Conservation (phyloP, 2,329 filamentous ascomycete genomes). For the Fusarium acutatum region DNA sequence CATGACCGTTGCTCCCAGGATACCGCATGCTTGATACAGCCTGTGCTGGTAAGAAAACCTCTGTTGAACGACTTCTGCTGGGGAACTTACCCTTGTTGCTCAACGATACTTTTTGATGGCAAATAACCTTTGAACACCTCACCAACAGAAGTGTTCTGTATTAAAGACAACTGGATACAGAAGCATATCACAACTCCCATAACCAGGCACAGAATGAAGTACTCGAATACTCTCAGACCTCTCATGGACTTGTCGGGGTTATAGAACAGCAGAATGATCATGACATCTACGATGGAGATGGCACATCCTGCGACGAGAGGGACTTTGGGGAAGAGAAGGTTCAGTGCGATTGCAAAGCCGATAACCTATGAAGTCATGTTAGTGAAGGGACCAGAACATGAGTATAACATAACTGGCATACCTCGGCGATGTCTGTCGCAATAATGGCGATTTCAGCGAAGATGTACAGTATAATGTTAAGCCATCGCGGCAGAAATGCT, state of each 20-base stretch:
- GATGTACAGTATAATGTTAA: conserved; percentile 68
- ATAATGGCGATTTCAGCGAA: conserved; percentile 74
- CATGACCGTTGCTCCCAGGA: conserved; percentile 80
- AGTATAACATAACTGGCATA: neutral
- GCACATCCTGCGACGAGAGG: conserved; percentile 75
- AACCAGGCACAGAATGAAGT: conserved; percentile 69
- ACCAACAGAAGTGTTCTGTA: conserved; percentile 62
- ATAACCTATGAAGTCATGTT: conserved; percentile 58
- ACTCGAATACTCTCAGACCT: conserved; percentile 66
- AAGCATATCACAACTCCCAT: conserved; percentile 76
- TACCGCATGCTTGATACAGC: conserved; percentile 75
- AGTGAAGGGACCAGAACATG: too few relatives aligned
- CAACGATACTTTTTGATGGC: conserved; percentile 65
- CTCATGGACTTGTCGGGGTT: conserved; percentile 66
- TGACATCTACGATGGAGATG: conserved; percentile 73
- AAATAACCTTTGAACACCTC: conserved; percentile 73
- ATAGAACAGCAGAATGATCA: conserved; percentile 74
- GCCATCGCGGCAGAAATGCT: conserved; percentile 70
- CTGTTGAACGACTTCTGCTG: accelerated
- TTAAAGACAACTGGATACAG: conserved; percentile 72
- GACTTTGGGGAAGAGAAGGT: conserved; percentile 69
- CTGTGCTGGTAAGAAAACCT: accelerated
- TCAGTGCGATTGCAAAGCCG: conserved; percentile 74
- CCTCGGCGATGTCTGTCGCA: conserved; percentile 75
- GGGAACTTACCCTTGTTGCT: conserved; percentile 59